Evolutionary conservation across 139 green algal genomes (phyloP).

Genomic region (Closterium sp.): DNA sequence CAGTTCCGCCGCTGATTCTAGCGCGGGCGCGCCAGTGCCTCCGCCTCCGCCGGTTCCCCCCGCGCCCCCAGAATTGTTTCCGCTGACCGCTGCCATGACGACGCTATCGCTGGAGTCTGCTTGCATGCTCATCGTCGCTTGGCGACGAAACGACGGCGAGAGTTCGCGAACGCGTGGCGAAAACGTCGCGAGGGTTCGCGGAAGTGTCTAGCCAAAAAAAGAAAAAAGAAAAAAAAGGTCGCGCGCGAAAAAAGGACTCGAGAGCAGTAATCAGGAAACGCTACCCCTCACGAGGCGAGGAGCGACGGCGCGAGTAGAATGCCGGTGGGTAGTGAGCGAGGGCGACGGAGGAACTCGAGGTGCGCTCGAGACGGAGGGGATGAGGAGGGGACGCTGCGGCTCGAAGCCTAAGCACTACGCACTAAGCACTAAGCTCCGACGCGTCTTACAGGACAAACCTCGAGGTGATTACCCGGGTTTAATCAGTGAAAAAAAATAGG

Average conservation of each 20-base stretch:
- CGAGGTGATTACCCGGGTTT: too few relatives aligned
- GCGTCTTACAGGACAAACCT: too few relatives aligned
- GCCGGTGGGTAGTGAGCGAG: too few relatives aligned
- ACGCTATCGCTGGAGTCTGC: neutral
- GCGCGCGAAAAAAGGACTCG: neutral
- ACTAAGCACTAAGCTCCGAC: too few relatives aligned
- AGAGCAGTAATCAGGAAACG: neutral
- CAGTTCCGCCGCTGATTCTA: neutral
- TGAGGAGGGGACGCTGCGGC: too few relatives aligned
- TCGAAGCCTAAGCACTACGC: too few relatives aligned
- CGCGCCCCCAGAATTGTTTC: neutral
- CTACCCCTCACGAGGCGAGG: too few relatives aligned
- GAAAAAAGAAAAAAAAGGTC: neutral
- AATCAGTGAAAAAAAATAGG: neutral
- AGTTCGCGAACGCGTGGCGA: too few relatives aligned
- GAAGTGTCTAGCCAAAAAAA: neutral
- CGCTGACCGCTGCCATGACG: neutral
- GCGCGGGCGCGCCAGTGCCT: too few relatives aligned
- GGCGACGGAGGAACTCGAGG: neutral
- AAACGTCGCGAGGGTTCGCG: neutral
- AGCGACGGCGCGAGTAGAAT: too few relatives aligned
- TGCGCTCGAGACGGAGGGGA: too few relatives aligned
- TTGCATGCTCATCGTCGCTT: neutral
- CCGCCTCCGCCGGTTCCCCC: neutral
- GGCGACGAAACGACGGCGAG: neutral